phyloP scores from a whole-genome alignment of 2,329 filamentous ascomycete species.

The Lachnellula subtilissima region DNA sequence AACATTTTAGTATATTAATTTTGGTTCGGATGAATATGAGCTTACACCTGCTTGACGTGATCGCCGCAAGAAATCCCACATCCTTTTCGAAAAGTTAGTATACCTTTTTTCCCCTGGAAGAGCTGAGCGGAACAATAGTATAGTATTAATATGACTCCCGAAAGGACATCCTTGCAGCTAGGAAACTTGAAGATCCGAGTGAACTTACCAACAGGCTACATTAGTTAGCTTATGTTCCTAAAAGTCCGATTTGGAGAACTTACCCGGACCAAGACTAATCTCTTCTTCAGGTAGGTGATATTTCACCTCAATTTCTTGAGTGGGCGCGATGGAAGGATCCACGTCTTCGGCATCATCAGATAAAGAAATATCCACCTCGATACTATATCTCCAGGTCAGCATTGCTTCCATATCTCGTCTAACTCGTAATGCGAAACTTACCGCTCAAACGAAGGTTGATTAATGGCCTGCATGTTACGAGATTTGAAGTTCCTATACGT shows the following conservation, averaged over 20 bases:
- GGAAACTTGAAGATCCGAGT: too few relatives aligned
- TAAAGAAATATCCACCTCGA: slow-evolving; percentile 40
- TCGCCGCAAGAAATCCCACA: slow-evolving; percentile 59
- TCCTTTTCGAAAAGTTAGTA: slow-evolving; percentile 2
- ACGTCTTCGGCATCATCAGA: slow-evolving; percentile 37
- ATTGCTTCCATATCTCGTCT: too few relatives aligned
- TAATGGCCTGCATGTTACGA: slow-evolving; percentile 20
- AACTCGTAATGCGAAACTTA: too few relatives aligned
- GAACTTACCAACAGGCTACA: too few relatives aligned
- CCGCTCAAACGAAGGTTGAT: slow-evolving; percentile 35
- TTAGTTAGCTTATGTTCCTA: too few relatives aligned
- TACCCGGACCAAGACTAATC: slow-evolving; percentile 53
- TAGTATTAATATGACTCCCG: too few relatives aligned
- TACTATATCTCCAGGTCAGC: slow-evolving; percentile 6
- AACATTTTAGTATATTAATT: slow-evolving; percentile 28
- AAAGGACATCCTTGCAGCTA: too few relatives aligned
- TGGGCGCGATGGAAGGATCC: slow-evolving; percentile 38
- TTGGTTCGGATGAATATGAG: too few relatives aligned
- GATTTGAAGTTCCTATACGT: slow-evolving; percentile 42
- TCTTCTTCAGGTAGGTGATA: slow-evolving; percentile 62
- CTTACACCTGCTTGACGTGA: slow-evolving; percentile 38
- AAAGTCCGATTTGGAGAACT: too few relatives aligned
- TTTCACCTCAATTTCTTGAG: slow-evolving; percentile 42
- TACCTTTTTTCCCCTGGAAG: neutral
- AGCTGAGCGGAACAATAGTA: too few relatives aligned